These are phyloP conservation scores for Rubia tinctorum DNA, from an alignment of 305 asterid genomes.

Conservation along the genomic window DNA sequence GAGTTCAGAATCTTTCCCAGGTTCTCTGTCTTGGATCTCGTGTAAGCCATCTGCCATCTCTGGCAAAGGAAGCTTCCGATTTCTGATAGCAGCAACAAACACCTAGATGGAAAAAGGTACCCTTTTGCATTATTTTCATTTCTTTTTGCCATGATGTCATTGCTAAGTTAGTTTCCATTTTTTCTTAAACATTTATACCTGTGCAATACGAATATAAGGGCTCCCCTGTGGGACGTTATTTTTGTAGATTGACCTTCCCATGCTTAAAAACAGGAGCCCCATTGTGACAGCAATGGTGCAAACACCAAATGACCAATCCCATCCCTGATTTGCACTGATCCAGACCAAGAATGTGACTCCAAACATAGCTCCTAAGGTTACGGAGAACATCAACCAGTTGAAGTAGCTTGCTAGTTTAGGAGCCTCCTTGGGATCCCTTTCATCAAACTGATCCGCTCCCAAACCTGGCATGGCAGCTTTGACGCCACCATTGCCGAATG, in stretches of 20 bases:
- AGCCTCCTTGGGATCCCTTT: conserved; percentile 49
- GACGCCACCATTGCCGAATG: conserved; percentile 56
- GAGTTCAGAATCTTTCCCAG: conserved; percentile 36
- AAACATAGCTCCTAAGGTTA: conserved; percentile 49
- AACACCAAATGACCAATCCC: conserved; percentile 72
- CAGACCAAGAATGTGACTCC: conserved; percentile 71
- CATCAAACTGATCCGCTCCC: conserved; percentile 80
- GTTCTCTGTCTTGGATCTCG: conserved; percentile 42
- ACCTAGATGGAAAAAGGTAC: conserved; percentile 33
- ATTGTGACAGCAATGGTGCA: conserved; percentile 42
- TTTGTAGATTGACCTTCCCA: conserved; percentile 50
- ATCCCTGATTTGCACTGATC: conserved; percentile 59
- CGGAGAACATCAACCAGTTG: conserved; percentile 54
- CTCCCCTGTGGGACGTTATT: conserved; percentile 54
- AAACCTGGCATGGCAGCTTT: conserved; percentile 71
- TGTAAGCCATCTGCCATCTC: conserved; percentile 37
- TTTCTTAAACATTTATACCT: conserved; percentile 24
- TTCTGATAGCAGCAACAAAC: conserved; percentile 50
- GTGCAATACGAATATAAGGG: conserved; percentile 49
- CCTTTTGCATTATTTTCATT: background rate
- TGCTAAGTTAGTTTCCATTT: background rate
- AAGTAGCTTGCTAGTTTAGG: conserved; percentile 58
- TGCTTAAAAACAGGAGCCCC: conserved; percentile 36
- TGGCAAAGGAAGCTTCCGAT: conserved; percentile 44
- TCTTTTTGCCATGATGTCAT: background rate